A percentile compares a stretch with the other conserved stretches of the same genome.
These are phyloP conservation scores for Lunularia cruciata DNA, from an alignment of 225 moss, liverwort and hornwort genomes.

Conservation along the genomic window DNA sequence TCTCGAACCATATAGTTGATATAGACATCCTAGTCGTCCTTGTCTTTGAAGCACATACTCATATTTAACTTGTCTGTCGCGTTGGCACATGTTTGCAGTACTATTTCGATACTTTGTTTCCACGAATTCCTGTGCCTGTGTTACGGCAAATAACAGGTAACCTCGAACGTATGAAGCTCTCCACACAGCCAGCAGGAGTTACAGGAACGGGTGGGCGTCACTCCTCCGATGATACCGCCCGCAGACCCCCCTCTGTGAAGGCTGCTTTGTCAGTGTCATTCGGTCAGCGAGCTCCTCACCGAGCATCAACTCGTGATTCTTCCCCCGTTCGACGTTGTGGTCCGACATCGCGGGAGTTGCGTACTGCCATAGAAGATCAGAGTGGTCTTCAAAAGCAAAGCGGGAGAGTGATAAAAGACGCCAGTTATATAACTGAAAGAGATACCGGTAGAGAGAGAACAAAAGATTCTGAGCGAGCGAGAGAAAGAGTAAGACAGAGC, in stretches of 20 bases:
- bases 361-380: slow-evolving; percentile 28
- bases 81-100: slow-evolving; percentile 28
- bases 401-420: slow-evolving; percentile 37
- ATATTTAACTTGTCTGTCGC: background rate
- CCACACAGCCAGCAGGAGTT: slow-evolving; percentile 78
- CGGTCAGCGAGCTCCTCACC: slow-evolving; percentile 93
- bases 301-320: slow-evolving; percentile 86
- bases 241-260: slow-evolving; percentile 90
- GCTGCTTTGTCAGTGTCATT: slow-evolving; percentile 96
- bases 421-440: background rate
- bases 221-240: slow-evolving; percentile 76
- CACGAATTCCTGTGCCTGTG: slow-evolving; percentile 92
- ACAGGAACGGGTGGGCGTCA: slow-evolving; percentile 78
- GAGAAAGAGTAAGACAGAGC: slow-evolving; percentile 48
- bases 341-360: slow-evolving; percentile 50
- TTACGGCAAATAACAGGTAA: slow-evolving; percentile 69
- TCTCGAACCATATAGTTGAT: too few species aligned
- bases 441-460: slow-evolving; percentile 32
- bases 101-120: slow-evolving; percentile 91
- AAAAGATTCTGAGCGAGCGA: slow-evolving; percentile 33
- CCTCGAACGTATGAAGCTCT: slow-evolving; percentile 74
- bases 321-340: slow-evolving; percentile 79
- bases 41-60: background rate
- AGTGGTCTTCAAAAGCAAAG: slow-evolving; percentile 15
- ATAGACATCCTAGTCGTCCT: too few species aligned